Conservation (phyloP, 805 yeast species). For the Vanderwaltozyma tropicalis region DNA sequence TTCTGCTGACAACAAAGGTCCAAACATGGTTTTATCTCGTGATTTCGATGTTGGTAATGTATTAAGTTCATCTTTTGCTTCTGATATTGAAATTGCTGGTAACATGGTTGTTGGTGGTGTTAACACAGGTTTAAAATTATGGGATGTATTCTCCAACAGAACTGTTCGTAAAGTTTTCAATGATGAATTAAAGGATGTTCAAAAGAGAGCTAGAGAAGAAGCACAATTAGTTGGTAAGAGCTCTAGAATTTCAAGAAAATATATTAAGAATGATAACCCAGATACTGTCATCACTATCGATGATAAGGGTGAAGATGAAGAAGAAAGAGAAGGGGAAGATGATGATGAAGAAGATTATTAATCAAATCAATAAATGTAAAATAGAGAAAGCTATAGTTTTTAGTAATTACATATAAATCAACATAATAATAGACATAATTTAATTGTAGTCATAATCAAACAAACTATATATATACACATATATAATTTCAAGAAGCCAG, state of each 20-base stretch:
- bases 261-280: conserved; percentile 35
- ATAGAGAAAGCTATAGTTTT: background rate
- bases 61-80: conserved; percentile 69
- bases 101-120: conserved; percentile 82
- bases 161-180: conserved; percentile 65
- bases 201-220: conserved; percentile 45
- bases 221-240: conserved; percentile 48
- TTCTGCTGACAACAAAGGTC: conserved; percentile 32
- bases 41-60: conserved; percentile 95
- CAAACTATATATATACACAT: background rate
- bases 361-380: background rate
- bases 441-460: no score
- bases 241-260: conserved; percentile 69
- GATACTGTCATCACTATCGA: conserved; percentile 57
- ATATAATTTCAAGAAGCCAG: conserved; percentile 3
- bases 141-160: conserved; percentile 82
- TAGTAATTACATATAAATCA: background rate
- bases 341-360: conserved; percentile 2
- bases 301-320: conserved; percentile 53
- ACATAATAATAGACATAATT: no score
- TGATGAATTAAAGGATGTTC: conserved; percentile 44
- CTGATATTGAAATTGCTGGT: conserved; percentile 80
- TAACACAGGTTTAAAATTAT: conserved; percentile 70
- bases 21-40: conserved; percentile 82
- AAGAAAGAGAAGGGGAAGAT: conserved; percentile 45